phyloP scores from a whole-genome alignment of 2,329 filamentous ascomycete species.

The Colletotrichum sp. region DNA sequence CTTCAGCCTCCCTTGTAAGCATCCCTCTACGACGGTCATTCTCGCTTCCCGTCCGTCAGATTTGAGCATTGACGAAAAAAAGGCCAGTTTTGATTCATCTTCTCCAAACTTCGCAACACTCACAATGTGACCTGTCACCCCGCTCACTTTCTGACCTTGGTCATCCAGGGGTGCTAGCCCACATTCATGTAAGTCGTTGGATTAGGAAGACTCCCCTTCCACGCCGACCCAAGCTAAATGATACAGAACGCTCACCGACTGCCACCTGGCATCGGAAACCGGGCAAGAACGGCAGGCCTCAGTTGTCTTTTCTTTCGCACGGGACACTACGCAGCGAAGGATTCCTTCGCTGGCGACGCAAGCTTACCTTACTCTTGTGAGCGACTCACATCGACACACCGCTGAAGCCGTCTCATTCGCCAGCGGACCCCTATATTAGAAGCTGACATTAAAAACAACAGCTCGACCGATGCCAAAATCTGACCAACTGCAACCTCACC shows the following conservation, averaged over 20 bases:
- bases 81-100: neutral
- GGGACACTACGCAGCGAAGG: neutral
- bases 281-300: neutral
- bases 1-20: neutral
- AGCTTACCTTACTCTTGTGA: neutral
- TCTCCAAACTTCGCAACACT: neutral
- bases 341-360: neutral
- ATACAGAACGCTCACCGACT: constrained; percentile 12
- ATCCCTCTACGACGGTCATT: no score
- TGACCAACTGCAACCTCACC: neutral
- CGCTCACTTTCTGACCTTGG: neutral
- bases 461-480: neutral
- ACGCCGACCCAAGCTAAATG: neutral
- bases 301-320: neutral
- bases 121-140: constrained; percentile 12
- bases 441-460: neutral
- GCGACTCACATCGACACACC: neutral
- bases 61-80: neutral
- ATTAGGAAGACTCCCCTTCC: constrained; percentile 8
- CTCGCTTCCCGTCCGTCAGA: neutral
- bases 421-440: neutral
- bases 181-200: constrained; percentile 16
- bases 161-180: neutral
- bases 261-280: neutral
- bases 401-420: neutral